Conservation (phyloP, 495 filamentous ascomycete genomes). For the Penicillium canariense region DNA sequence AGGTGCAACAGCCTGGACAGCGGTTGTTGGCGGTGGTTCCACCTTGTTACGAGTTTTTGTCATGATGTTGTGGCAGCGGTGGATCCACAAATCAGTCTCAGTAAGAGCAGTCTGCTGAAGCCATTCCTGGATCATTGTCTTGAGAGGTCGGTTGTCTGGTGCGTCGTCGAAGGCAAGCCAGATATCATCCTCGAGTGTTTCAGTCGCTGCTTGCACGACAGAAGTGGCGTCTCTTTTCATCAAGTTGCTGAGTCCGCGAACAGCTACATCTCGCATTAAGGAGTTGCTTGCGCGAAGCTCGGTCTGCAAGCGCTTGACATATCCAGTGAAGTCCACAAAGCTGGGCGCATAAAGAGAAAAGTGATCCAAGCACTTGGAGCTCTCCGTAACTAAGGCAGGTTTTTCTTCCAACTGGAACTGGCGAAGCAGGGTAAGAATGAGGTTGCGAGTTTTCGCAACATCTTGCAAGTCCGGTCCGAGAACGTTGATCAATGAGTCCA, state of each 20-base stretch:
- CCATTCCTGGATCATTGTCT: conserved; percentile 86
- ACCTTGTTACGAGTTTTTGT: conserved; percentile 74
- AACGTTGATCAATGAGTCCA: conserved; percentile 95
- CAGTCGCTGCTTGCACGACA: conserved; percentile 69
- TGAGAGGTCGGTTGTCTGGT: conserved; percentile 72
- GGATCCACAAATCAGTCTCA: conserved; percentile 78
- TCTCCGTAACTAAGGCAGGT: conserved; percentile 68
- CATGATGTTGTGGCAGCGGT: conserved; percentile 81
- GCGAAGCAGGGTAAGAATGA: conserved; percentile 81
- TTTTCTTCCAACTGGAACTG: conserved; percentile 82
- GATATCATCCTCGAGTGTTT: conserved; percentile 82
- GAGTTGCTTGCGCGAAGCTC: conserved; percentile 66
- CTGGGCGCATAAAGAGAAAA: conserved; percentile 87
- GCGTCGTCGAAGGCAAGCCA: conserved; percentile 82
- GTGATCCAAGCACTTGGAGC: conserved; percentile 83
- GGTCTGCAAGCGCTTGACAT: conserved; percentile 77
- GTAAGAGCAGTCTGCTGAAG: conserved; percentile 78
- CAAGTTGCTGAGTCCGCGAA: conserved; percentile 87
- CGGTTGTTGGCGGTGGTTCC: conserved; percentile 44
- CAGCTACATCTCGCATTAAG: conserved; percentile 71
- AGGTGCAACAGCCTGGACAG: conserved; percentile 52
- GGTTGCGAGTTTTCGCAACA: conserved; percentile 81
- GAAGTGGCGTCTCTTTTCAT: conserved; percentile 88
- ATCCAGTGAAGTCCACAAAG: conserved; percentile 76
- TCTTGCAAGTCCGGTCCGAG: conserved; percentile 95